Evolutionary conservation across 2,329 filamentous ascomycete species (phyloP).

Genomic region (Aspergillus uvarum): DNA sequence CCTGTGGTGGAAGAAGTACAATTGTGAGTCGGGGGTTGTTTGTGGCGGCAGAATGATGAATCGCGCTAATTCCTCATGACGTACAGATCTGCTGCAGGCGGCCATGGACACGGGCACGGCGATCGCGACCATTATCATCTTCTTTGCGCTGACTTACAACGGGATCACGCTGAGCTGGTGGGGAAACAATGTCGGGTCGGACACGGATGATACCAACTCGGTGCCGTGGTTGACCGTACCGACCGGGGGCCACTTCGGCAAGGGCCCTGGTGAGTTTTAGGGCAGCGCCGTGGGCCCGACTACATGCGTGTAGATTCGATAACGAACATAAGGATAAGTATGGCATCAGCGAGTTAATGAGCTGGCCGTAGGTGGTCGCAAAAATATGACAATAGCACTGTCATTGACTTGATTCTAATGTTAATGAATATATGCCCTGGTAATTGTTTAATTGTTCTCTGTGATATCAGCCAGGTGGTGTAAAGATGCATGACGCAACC

Average conservation of each 20-base stretch:
- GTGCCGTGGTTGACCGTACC: slow-evolving; percentile 35
- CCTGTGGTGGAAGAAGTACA: slow-evolving; percentile 37
- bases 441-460: too few relatives aligned
- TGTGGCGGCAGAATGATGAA: not conserved
- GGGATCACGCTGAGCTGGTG: slow-evolving; percentile 34
- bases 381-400: too few relatives aligned
- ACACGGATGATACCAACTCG: slow-evolving; percentile 37
- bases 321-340: too few relatives aligned
- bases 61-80: not conserved
- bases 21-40: slow-evolving; percentile 20
- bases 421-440: too few relatives aligned
- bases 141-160: slow-evolving; percentile 35
- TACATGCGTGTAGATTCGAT: too few relatives aligned
- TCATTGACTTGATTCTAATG: too few relatives aligned
- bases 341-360: too few relatives aligned
- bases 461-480: not conserved
- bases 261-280: slow-evolving; percentile 32
- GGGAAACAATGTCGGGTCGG: slow-evolving; percentile 36
- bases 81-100: slow-evolving; percentile 24
- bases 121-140: slow-evolving; percentile 33
- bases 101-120: slow-evolving; percentile 39
- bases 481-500: not conserved
- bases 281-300: not conserved
- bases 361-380: too few relatives aligned
- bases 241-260: slow-evolving; percentile 31